Evolutionary conservation across 352 stramenopile species (phyloP).

Genomic region (Pythium oligandrum): DNA sequence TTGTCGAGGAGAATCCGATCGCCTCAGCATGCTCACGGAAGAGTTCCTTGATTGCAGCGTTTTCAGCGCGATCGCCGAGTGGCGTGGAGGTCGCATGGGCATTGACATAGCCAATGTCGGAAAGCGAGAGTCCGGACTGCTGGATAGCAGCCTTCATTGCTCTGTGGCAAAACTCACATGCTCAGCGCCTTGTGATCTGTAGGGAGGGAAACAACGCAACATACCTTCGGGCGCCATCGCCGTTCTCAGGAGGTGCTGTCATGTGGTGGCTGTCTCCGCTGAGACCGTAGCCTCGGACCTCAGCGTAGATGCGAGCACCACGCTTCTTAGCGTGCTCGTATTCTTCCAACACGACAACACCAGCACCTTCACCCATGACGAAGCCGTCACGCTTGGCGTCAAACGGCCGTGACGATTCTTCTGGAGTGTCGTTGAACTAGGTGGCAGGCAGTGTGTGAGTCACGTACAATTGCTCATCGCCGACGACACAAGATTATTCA

Average conservation of each 20-base stretch:
- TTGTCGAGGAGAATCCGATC: slow-evolving; percentile 78
- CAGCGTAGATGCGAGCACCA: slow-evolving; percentile 92
- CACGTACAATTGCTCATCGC: too few species aligned
- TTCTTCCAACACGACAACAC: slow-evolving; percentile 70
- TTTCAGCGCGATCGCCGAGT: slow-evolving; percentile 94
- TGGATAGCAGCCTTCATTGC: slow-evolving; percentile 91
- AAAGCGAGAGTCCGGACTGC: slow-evolving; percentile 62
- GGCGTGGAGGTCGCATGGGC: slow-evolving; percentile 98
- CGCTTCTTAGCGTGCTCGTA: slow-evolving; percentile 91
- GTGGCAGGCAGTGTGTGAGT: background rate
- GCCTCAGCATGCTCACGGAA: slow-evolving; percentile 52
- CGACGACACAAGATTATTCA: slow-evolving; percentile 8
- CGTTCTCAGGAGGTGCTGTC: slow-evolving; percentile 61
- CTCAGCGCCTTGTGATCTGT: too few species aligned
- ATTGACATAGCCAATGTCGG: slow-evolving; percentile 97
- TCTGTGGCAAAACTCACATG: slow-evolving; percentile 14
- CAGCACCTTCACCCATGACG: slow-evolving; percentile 91
- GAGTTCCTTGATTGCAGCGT: slow-evolving; percentile 86
- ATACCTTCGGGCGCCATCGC: slow-evolving; percentile 53
- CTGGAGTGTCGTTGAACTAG: slow-evolving; percentile 92
- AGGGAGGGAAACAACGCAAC: background rate
- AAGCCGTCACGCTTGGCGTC: slow-evolving; percentile 95
- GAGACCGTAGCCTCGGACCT: slow-evolving; percentile 94
- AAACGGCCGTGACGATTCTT: slow-evolving; percentile 93
- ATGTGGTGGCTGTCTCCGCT: slow-evolving; percentile 96